Evolutionary conservation across 2,329 filamentous ascomycete species (phyloP), one percentile per base, ranked within the genome.

Genomic region (Fusarium penzigii): DNA sequence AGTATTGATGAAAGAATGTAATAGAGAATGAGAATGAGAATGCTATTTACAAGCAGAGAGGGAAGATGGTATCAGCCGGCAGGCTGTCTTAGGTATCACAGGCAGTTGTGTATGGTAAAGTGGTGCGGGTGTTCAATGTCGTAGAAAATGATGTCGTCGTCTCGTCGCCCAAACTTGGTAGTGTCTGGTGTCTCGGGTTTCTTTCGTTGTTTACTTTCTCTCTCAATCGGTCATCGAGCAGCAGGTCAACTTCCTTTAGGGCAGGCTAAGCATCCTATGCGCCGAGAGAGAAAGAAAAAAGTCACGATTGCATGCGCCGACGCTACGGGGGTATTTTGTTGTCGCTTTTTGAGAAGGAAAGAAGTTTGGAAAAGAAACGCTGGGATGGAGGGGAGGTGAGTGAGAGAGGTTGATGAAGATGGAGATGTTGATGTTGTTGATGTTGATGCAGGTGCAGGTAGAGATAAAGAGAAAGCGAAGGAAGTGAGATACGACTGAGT

Each of bases 121-220:
- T 47, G 25, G 48, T 34, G 38, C 41, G 34, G 32, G 46, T 47
- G 45, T 45, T 25, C 20, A 57, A 39, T 43, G 55, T 58, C 25
- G 41, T 17, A 36, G 46, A 14, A 16, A 17, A 17, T 17, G 44
- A 25, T 39, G 20, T 56, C 40, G 51, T 52, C 29, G 58, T 62
- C 44, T 61, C 57, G 55, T 39, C 43, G 44, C 32, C 36, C 44
- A 49, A 55, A 29, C 47, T 59, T 57, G 52, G 61, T 46, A 52
- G 20, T 25, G 20, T 25, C 20, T 25, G 7, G 20, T 55, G 14
- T 46, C 44, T 43, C 32, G 42, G 46, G 49, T 42, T 14, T 54
- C 38, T 42, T 14, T 54, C 38, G 39, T 49, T 65, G 63, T 65
- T 65, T 65, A 65, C 59, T 64, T 65, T 62, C 63, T 64, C 59